A percentile compares a stretch with the other conserved stretches of the same genome.
phyloP scores from a whole-genome alignment of 73 alveolate genomes.

The Stentor roeselii region DNA sequence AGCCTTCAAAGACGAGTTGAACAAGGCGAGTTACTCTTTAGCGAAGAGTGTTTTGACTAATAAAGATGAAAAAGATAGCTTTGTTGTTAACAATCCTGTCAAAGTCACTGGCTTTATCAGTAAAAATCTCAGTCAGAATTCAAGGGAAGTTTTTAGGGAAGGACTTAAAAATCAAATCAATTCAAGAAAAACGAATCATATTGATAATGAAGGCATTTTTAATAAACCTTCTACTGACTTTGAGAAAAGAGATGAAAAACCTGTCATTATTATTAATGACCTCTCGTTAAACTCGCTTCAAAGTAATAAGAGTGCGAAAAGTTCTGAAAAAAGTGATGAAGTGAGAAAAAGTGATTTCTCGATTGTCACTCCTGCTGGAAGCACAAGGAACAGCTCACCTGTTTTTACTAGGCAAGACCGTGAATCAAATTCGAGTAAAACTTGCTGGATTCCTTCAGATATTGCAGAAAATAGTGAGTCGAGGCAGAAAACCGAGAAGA shows the following conservation, averaged over 20 bases:
- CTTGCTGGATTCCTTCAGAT: background rate
- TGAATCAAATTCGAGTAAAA: background rate
- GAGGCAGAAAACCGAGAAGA: too few relatives aligned
- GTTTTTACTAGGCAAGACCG: background rate
- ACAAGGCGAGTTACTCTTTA: background rate
- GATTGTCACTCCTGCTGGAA: too few relatives aligned
- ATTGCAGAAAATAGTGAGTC: background rate
- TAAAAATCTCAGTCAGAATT: background rate
- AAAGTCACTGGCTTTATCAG: background rate
- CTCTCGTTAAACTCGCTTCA: too few relatives aligned
- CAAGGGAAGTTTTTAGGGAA: constrained; percentile 20
- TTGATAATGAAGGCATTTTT: background rate
- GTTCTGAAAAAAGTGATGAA: background rate
- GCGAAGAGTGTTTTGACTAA: constrained; percentile 8
- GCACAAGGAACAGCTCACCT: too few relatives aligned
- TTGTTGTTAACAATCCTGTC: background rate
- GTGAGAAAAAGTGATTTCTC: background rate
- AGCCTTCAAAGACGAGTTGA: background rate
- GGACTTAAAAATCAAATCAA: background rate
- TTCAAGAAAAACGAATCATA: background rate
- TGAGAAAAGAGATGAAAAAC: background rate
- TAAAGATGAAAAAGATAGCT: background rate
- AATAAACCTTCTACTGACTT: background rate
- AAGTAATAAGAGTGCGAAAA: background rate
- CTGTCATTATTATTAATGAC: too few relatives aligned